Percentiles rank a stretch among this genome's conserved stretches.
phyloP scores from a whole-genome alignment of 176 grass and related monocot species.

The Oryza officinalis region DNA sequence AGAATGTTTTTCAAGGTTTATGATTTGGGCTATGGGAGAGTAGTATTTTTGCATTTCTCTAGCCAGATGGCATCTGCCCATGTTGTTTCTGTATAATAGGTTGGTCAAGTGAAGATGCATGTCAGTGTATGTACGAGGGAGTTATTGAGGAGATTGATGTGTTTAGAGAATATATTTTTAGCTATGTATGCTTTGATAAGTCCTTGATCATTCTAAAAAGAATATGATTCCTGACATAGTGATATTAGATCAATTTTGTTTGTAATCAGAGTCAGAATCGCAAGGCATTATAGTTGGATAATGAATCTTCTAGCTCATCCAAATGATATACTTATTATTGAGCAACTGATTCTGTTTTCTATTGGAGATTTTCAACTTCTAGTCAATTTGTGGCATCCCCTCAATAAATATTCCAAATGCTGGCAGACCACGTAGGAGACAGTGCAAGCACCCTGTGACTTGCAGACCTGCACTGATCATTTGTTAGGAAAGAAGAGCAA shows the following conservation, averaged over 20 bases:
- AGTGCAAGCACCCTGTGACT: background rate
- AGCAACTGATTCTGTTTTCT: background rate
- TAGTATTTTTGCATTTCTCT: background rate
- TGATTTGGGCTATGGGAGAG: background rate
- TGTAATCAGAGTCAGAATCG: background rate
- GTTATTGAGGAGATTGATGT: background rate
- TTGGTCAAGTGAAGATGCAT: conserved; percentile 23
- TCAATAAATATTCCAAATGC: background rate
- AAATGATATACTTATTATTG: background rate
- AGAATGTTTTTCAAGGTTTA: background rate
- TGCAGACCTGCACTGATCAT: background rate
- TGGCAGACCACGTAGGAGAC: background rate
- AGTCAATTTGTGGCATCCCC: background rate
- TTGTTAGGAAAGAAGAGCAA: background rate
- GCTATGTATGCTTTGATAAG: background rate
- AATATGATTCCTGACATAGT: background rate
- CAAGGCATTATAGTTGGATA: conserved; percentile 24
- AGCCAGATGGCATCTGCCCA: background rate
- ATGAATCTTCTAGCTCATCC: background rate
- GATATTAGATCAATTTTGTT: background rate
- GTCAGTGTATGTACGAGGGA: background rate
- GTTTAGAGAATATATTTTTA: background rate
- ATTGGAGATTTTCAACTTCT: background rate
- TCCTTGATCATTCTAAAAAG: background rate
- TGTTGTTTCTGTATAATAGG: background rate